phyloP scores from a whole-genome alignment of 2,329 filamentous ascomycete species.

The Aspergillus fumigatus region DNA sequence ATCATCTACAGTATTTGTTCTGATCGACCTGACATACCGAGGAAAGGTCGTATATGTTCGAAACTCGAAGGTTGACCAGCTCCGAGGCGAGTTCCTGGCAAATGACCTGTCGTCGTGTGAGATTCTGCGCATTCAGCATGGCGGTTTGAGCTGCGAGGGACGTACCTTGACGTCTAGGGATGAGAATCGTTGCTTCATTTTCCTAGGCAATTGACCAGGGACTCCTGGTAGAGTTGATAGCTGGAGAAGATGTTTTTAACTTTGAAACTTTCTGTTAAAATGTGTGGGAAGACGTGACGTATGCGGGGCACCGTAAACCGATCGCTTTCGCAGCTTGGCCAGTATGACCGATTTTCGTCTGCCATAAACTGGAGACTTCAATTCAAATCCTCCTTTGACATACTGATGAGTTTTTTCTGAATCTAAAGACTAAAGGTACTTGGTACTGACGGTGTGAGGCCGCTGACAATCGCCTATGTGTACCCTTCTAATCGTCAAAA shows the following conservation, averaged over 20 bases:
- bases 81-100: conserved; percentile 81
- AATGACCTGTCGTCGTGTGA: conserved; percentile 63
- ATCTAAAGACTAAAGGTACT: not conserved
- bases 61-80: conserved; percentile 73
- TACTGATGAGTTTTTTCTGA: not conserved
- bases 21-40: conserved; percentile 47
- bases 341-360: conserved; percentile 6
- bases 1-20: not conserved
- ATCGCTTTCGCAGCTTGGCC: not conserved
- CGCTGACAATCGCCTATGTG: not conserved
- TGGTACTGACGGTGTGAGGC: not conserved
- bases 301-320: conserved; percentile 30
- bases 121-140: not conserved
- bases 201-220: conserved; percentile 14
- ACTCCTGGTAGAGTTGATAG: not conserved
- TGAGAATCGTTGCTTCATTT: conserved; percentile 58
- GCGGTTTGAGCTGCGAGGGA: not conserved
- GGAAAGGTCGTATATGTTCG: conserved; percentile 94
- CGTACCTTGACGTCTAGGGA: conserved; percentile 54
- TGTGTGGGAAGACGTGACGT: conserved; percentile 26
- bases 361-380: not conserved
- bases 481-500: not conserved
- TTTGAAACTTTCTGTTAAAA: conserved; percentile 11
- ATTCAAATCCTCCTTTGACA: not conserved
- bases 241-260: conserved; percentile 12